Evolutionary conservation across 192 early-diverging fungal genomes (phyloP).

Genomic region (Mortierella hygrophila): DNA sequence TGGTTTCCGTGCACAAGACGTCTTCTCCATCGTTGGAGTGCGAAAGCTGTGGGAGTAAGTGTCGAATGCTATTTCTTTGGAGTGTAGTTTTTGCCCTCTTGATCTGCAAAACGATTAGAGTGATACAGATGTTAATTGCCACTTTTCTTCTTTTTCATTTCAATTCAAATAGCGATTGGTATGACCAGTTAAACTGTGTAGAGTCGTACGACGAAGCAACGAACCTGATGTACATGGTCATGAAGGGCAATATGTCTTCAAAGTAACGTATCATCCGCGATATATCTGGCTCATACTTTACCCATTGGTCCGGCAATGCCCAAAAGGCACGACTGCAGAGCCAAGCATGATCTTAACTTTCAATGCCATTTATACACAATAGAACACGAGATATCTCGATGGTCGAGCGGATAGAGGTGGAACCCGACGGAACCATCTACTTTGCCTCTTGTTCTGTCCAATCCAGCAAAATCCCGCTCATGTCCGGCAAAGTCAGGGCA

Average conservation of each 20-base stretch:
- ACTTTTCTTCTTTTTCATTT: too few relatives aligned
- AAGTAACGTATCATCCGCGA: slow-evolving; percentile 35
- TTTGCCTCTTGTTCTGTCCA: slow-evolving; percentile 65
- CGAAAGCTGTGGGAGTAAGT: slow-evolving; percentile 69
- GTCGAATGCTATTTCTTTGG: not conserved
- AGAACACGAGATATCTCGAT: slow-evolving; percentile 50
- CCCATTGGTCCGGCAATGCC: too few relatives aligned
- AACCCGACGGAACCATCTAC: slow-evolving; percentile 61
- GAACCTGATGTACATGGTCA: slow-evolving; percentile 53
- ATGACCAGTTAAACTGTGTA: slow-evolving; percentile 46
- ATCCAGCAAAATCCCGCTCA: slow-evolving; percentile 59
- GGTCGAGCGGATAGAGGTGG: slow-evolving; percentile 62
- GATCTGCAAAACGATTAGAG: not conserved
- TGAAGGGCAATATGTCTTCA: slow-evolving; percentile 51
- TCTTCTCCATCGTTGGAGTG: slow-evolving; percentile 69
- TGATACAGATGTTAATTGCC: not conserved
- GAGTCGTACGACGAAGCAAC: slow-evolving; percentile 52
- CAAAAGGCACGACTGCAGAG: not conserved
- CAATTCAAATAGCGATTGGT: slow-evolving; percentile 43
- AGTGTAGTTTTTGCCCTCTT: not conserved
- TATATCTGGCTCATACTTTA: not conserved
- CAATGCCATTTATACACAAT: not conserved
- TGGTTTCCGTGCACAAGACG: slow-evolving; percentile 61
- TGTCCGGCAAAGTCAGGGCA: slow-evolving; percentile 58
- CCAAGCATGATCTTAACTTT: not conserved